phyloP scores from a whole-genome alignment of 1,139 yeast genomes.

The Kazachstania sp. region DNA sequence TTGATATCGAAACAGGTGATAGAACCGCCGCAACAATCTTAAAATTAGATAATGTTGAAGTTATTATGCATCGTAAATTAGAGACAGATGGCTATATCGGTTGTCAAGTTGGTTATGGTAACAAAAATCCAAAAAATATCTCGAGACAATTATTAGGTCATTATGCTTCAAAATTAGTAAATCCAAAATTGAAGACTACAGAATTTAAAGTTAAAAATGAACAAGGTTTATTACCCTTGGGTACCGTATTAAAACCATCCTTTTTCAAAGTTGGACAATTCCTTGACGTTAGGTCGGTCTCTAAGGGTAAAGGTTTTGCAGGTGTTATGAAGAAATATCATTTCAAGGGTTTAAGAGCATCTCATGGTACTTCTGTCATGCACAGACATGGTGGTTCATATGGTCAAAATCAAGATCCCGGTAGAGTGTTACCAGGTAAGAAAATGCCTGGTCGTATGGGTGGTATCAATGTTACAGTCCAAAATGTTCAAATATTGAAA shows the following conservation, averaged over 20 bases:
- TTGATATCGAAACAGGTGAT: slow-evolving; percentile 55
- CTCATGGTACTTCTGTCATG: slow-evolving; percentile 92
- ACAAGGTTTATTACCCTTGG: slow-evolving; percentile 62
- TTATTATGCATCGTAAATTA: slow-evolving; percentile 58
- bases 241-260: slow-evolving; percentile 73
- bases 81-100: slow-evolving; percentile 73
- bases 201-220: slow-evolving; percentile 73
- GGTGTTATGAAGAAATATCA: slow-evolving; percentile 98
- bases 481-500: slow-evolving; percentile 68
- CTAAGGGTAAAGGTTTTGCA: slow-evolving; percentile 95
- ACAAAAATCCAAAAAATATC: slow-evolving; percentile 53
- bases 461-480: slow-evolving; percentile 59
- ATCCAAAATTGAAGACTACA: slow-evolving; percentile 67
- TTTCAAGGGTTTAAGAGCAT: slow-evolving; percentile 82
- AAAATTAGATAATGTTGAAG: slow-evolving; percentile 85
- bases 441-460: slow-evolving; percentile 99
- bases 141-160: slow-evolving; percentile 65
- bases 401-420: slow-evolving; percentile 93
- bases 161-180: slow-evolving; percentile 68
- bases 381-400: slow-evolving; percentile 97
- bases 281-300: slow-evolving; percentile 68
- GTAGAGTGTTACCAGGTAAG: slow-evolving; percentile 92
- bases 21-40: slow-evolving; percentile 75
- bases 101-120: slow-evolving; percentile 82
- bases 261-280: slow-evolving; percentile 76